Evolutionary conservation across 345 rosid species (phyloP).

Genomic region (Sonneratia alba): DNA sequence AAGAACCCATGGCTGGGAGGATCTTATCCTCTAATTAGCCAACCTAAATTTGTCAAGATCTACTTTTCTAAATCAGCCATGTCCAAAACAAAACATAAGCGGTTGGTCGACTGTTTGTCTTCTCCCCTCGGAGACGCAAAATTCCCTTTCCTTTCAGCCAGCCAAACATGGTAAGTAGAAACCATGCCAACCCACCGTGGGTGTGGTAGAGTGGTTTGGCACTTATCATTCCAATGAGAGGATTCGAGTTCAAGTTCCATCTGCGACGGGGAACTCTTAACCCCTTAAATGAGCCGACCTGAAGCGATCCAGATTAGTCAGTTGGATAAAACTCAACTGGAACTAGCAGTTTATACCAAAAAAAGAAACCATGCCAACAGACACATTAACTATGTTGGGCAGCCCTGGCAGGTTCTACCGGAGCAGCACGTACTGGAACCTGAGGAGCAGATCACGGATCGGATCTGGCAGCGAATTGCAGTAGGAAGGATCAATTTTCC

Average conservation of each 20-base stretch:
- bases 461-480: background rate
- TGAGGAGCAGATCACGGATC: background rate
- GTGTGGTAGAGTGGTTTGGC: no score
- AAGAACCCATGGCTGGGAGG: no score
- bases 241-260: no score
- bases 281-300: no score
- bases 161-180: background rate
- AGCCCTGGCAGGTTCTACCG: background rate
- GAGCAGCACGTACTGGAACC: background rate
- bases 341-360: no score
- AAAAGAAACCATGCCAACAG: background rate
- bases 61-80: no score
- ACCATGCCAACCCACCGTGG: background rate
- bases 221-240: no score
- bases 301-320: no score
- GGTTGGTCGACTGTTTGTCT: constrained; percentile 1
- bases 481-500: background rate
- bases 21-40: no score
- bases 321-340: no score
- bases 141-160: background rate
- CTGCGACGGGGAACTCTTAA: no score
- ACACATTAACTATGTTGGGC: background rate
- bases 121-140: background rate
- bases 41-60: no score
- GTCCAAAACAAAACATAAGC: background rate